Evolutionary conservation across 495 filamentous ascomycete species (phyloP).

Genomic region (Lasiosphaeris hirsuta): DNA sequence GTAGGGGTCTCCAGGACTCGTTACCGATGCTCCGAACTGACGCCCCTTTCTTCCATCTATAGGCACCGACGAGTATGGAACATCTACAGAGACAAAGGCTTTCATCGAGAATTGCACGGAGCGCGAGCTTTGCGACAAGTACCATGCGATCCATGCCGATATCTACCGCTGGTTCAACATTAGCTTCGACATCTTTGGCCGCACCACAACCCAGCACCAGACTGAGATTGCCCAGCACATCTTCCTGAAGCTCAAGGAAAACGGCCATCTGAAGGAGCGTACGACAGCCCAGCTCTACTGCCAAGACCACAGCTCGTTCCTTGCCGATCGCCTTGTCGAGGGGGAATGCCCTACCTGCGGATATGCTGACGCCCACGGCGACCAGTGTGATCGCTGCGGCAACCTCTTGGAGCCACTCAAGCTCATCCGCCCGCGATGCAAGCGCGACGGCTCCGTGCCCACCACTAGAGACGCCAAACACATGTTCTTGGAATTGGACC

Average conservation of each 20-base stretch:
- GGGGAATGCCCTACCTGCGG: constrained; percentile 71
- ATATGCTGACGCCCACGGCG: constrained; percentile 74
- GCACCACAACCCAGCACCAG: constrained; percentile 76
- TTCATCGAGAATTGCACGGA: constrained; percentile 54
- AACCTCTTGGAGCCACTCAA: constrained; percentile 73
- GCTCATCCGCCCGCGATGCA: constrained; percentile 61
- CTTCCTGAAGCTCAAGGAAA: constrained; percentile 70
- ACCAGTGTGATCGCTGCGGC: constrained; percentile 77
- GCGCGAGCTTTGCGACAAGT: constrained; percentile 79
- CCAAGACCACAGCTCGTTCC: constrained; percentile 76
- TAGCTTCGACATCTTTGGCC: constrained; percentile 78
- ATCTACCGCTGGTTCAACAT: constrained; percentile 84
- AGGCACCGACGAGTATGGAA: constrained; percentile 67
- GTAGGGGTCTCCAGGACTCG: neutral
- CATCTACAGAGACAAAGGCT: constrained; percentile 72
- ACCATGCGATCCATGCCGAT: constrained; percentile 75
- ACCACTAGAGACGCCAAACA: constrained; percentile 60
- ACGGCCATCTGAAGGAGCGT: constrained; percentile 79
- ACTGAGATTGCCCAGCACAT: constrained; percentile 83
- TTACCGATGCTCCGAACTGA: neutral
- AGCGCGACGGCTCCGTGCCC: constrained; percentile 75
- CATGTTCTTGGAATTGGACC: constrained; percentile 77
- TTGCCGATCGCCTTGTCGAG: constrained; percentile 92
- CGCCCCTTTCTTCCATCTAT: constrained; percentile 49
- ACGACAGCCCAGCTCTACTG: constrained; percentile 80